Conservation (phyloP, 257 asterid genomes). For the Ajuga chamaepitys region DNA sequence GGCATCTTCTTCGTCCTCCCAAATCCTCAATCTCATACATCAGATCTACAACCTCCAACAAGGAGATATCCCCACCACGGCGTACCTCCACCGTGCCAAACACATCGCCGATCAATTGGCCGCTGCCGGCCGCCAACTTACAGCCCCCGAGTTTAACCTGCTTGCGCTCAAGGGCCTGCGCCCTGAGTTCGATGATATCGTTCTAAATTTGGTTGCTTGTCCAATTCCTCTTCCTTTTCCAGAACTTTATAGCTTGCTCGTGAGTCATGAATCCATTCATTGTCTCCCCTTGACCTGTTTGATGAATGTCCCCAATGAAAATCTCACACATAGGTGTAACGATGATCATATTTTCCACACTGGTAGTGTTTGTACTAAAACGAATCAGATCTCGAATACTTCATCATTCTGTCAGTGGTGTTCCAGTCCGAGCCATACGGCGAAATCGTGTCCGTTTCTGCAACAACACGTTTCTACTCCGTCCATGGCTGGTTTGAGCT, state of each 20-base stretch:
- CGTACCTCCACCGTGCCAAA: slow-evolving; percentile 17
- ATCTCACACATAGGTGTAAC: too few species aligned
- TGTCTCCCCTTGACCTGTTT: too few species aligned
- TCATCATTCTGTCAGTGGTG: too few species aligned
- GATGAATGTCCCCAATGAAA: too few species aligned
- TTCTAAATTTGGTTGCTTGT: neutral
- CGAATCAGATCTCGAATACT: too few species aligned
- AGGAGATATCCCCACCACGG: slow-evolving; percentile 9
- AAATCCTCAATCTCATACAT: too few species aligned
- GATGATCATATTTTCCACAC: too few species aligned
- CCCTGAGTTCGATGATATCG: neutral
- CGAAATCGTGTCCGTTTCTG: too few species aligned
- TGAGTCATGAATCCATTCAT: neutral
- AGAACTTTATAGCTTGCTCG: slow-evolving; percentile 2
- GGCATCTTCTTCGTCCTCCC: neutral
- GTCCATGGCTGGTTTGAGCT: too few species aligned
- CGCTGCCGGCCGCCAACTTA: neutral
- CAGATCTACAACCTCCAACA: neutral
- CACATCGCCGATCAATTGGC: neutral
- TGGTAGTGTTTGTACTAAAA: too few species aligned
- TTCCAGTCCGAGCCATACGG: too few species aligned
- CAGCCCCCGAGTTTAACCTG: slow-evolving; percentile 5
- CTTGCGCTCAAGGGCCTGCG: slow-evolving; percentile 12
- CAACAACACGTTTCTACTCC: too few species aligned
- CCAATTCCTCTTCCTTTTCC: neutral